Evolutionary conservation across 225 moss, liverwort and hornwort genomes (phyloP).

Genomic region (Ulota crispa): DNA sequence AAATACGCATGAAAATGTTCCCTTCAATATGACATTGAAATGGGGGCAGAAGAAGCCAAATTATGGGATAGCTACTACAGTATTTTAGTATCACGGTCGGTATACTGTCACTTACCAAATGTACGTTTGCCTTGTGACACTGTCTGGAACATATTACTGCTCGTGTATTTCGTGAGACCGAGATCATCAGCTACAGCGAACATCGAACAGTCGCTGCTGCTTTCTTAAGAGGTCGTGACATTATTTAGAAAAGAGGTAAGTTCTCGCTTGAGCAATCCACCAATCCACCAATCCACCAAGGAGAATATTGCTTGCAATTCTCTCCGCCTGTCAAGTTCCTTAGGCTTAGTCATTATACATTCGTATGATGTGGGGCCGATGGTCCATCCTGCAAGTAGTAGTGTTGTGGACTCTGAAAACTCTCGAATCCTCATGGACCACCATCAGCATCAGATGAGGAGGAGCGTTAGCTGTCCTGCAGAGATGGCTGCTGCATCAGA

Average conservation of each 20-base stretch:
- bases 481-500: slow-evolving; percentile 18
- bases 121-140: slow-evolving; percentile 15
- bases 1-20: neutral
- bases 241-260: slow-evolving; percentile 5
- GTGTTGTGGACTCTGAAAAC: neutral
- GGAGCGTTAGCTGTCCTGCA: slow-evolving; percentile 9
- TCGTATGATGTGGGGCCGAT: neutral
- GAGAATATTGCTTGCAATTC: neutral
- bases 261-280: neutral
- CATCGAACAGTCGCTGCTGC: neutral
- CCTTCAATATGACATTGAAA: neutral
- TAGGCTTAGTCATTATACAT: neutral
- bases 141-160: slow-evolving; percentile 19
- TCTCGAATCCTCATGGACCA: neutral
- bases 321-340: neutral
- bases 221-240: neutral
- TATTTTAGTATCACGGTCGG: slow-evolving; percentile 24
- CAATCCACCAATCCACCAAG: neutral
- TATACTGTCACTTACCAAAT: slow-evolving; percentile 22
- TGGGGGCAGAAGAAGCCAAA: neutral
- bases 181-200: slow-evolving; percentile 24
- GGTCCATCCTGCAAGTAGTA: neutral
- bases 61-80: neutral
- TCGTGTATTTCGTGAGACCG: slow-evolving; percentile 18
- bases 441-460: slow-evolving; percentile 10